Base-by-base conservation (phyloP, 2,329 filamentous ascomycete genomes). In the Pseudogymnoascus sp. region DNA sequence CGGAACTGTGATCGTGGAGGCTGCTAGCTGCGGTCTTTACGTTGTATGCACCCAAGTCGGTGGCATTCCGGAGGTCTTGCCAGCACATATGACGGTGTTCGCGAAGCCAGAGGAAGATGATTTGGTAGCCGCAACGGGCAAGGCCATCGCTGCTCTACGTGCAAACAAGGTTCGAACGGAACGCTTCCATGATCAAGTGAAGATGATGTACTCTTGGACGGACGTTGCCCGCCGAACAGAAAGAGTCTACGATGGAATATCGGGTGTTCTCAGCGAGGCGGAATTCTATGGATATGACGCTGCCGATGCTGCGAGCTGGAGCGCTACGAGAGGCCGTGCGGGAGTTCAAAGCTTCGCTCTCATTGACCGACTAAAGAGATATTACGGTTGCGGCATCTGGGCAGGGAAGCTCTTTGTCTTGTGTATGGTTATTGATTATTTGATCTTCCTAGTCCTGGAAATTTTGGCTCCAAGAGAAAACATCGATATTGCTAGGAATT, bases 321-420 rank as follows among this genome's bases (percentile, higher is more conserved):
- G 86, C 71, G 88, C 85, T 3, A 87, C 86, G 11, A 81, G 87
- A 65, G 86, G 86, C 41, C 79, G 86, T 33, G 80, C 83, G 4
- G 84, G 85, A 6, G 85, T 91, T 7, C 89, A 90, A 68, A 93
- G 90, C 68, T 96, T 96, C 71, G 90, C 93, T 5, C 82, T 99
- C 47, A 97, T 99, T 65, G 94, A 99, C 72, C 84, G 94, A 18
- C 76, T 99, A 18, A 99, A 99, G 76, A 80, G 94, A 62, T 99
- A 99, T 74, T 99, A 97, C 70, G 94, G 94, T 7, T 99, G 95
- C 71, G 94, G 94, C 35, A 93, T 97, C 58, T 99, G 94, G 94
- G 94, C 94, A 0, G 94, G 94, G 36, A 99, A 99, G 75, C 79
- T 99, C 7, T 99, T 99, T 70, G 97, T 94, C 69, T 78, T 99